Conservation (phyloP, 2,329 filamentous ascomycete species). For the Xylariales sp. region DNA sequence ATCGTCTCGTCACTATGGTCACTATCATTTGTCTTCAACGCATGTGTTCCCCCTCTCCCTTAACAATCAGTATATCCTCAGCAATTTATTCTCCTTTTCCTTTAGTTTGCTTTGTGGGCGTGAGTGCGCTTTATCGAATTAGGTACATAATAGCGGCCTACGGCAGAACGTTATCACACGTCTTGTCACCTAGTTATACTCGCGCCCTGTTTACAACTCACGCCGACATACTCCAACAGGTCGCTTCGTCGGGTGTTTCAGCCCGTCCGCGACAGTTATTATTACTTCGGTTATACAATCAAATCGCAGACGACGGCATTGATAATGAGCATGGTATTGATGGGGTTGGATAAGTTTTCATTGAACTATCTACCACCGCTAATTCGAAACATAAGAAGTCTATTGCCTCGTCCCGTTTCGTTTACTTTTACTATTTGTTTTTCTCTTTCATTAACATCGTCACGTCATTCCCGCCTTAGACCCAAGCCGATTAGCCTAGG, state of each 20-base stretch:
- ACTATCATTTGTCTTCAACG: neutral
- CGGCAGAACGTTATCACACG: neutral
- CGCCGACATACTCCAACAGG: neutral
- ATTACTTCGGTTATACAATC: neutral
- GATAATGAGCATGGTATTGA: neutral
- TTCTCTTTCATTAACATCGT: conserved; percentile 23
- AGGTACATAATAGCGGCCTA: neutral
- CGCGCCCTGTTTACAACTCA: neutral
- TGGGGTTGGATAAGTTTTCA: conserved; percentile 31
- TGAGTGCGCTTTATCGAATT: neutral
- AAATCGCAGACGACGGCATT: conserved; percentile 7
- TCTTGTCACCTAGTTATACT: too few species aligned
- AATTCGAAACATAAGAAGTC: conserved; percentile 32
- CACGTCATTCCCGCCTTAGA: conserved; percentile 15
- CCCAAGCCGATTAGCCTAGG: neutral
- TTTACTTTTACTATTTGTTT: conserved; percentile 29
- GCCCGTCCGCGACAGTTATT: neutral
- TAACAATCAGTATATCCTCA: neutral
- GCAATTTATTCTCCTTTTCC: neutral
- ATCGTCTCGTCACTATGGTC: neutral
- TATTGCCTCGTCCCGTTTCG: conserved; percentile 30
- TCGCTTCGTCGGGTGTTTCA: neutral
- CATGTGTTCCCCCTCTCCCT: too few species aligned
- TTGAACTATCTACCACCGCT: conserved; percentile 35
- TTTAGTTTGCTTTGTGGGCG: neutral